These are phyloP conservation scores for Cystobasidium sp. DNA, from an alignment of 1,284 basidiomycete species.

Conservation along the genomic window DNA sequence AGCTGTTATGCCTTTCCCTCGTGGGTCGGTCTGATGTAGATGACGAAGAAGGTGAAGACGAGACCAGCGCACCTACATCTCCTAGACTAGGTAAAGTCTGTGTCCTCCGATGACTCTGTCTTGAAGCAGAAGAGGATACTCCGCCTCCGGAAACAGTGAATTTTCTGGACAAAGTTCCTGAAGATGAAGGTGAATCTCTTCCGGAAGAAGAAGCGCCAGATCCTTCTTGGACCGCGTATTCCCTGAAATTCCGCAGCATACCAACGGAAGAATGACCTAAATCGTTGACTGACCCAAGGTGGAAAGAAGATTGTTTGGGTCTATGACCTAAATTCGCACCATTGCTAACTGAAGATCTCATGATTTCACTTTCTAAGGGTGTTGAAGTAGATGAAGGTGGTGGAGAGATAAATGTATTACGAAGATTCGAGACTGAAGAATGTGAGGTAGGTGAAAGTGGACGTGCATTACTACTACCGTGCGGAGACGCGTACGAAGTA, in stretches of 20 bases:
- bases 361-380: constrained; percentile 59
- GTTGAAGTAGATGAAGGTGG: constrained; percentile 58
- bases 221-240: constrained; percentile 29
- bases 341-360: constrained; percentile 45
- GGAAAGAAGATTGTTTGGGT: constrained; percentile 31
- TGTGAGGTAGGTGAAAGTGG: constrained; percentile 26
- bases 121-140: background rate
- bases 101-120: constrained; percentile 25
- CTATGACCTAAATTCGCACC: constrained; percentile 16
- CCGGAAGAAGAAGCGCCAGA: background rate
- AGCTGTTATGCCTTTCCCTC: constrained; percentile 11
- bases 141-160: constrained; percentile 33
- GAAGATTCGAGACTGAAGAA: constrained; percentile 57
- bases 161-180: constrained; percentile 17
- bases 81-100: constrained; percentile 35
- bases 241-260: constrained; percentile 31
- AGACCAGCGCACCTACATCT: background rate
- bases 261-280: constrained; percentile 35
- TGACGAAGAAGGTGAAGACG: background rate
- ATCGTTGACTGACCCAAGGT: constrained; percentile 35
- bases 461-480: background rate
- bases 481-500: background rate
- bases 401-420: background rate
- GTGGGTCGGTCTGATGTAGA: background rate
- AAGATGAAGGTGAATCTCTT: constrained; percentile 9